Conservation (phyloP, 164 flowering plant species). For the Akebia trifoliata region DNA sequence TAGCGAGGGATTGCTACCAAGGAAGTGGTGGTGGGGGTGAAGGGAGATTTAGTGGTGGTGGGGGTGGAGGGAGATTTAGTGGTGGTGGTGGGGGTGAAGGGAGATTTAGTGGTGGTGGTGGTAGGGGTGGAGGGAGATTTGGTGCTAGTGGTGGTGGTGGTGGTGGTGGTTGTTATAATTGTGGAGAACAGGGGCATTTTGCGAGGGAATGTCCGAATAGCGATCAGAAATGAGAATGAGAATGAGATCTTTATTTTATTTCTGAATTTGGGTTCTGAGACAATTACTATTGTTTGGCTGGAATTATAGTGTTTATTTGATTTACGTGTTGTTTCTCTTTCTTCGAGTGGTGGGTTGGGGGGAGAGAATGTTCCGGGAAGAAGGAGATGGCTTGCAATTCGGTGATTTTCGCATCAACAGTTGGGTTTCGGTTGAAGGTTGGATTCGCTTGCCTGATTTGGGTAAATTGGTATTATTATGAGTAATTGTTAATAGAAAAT, state of each 20-base stretch:
- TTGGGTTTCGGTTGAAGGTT: not conserved
- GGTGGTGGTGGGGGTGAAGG: no score
- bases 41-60: no score
- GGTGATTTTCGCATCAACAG: not conserved
- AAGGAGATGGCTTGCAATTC: not conserved
- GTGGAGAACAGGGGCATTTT: no score
- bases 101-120: no score
- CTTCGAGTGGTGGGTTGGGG: no score
- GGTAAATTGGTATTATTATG: not conserved
- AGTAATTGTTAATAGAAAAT: not conserved
- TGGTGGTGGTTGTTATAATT: no score
- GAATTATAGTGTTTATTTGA: not conserved
- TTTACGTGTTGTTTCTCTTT: not conserved
- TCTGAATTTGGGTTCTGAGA: no score
- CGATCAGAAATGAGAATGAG: conserved; percentile 19
- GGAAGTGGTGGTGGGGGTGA: conserved; percentile 23
- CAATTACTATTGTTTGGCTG: conserved; percentile 25
- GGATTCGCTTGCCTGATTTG: not conserved
- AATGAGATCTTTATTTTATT: no score
- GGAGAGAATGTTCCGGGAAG: not conserved
- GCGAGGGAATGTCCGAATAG: no score
- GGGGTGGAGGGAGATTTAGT: no score
- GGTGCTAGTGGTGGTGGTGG: no score
- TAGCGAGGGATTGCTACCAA: conserved; percentile 40
- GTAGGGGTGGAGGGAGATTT: conserved; percentile 12